Evolutionary conservation across 2,329 filamentous ascomycete species (phyloP).

Genomic region (Nothophaeocryptopus gaeumannii): DNA sequence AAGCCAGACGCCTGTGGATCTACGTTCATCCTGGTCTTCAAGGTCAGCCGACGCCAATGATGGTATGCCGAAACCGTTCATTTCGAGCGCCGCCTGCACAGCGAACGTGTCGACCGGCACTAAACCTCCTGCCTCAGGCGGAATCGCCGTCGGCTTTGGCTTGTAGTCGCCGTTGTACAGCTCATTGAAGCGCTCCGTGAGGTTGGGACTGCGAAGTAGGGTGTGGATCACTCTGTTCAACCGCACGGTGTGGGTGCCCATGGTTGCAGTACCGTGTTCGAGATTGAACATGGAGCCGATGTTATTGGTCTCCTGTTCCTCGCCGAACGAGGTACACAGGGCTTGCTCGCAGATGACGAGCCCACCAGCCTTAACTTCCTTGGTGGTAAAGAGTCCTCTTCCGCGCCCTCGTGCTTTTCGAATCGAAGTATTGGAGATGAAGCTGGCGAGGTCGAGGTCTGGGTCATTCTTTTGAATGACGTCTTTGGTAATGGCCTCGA

Average conservation of each 20-base stretch:
- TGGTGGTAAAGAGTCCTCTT: constrained; percentile 44
- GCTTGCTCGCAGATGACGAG: constrained; percentile 42
- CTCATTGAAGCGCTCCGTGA: constrained; percentile 14
- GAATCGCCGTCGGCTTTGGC: neutral
- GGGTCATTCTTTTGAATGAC: neutral
- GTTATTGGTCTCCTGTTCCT: constrained; percentile 5
- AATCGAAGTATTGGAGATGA: constrained; percentile 15
- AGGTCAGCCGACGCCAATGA: neutral
- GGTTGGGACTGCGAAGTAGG: constrained; percentile 16
- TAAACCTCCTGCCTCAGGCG: constrained; percentile 14
- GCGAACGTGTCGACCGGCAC: constrained; percentile 22
- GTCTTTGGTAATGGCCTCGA: constrained; percentile 17
- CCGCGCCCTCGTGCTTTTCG: constrained; percentile 34
- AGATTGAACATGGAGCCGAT: constrained; percentile 11
- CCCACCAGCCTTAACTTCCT: constrained; percentile 40
- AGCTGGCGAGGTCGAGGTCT: constrained; percentile 25
- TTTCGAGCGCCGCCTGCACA: constrained; percentile 13
- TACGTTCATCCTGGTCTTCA: neutral
- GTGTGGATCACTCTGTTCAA: constrained; percentile 20
- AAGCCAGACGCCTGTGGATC: constrained; percentile 46
- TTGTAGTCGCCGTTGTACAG: constrained; percentile 20
- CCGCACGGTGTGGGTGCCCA: constrained; percentile 15
- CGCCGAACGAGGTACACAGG: constrained; percentile 13
- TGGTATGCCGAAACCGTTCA: constrained; percentile 20
- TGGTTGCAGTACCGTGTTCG: constrained; percentile 9